These are phyloP conservation scores for Colletotrichum theobromicola DNA, from an alignment of 2,329 filamentous ascomycete species.

Conservation along the genomic window DNA sequence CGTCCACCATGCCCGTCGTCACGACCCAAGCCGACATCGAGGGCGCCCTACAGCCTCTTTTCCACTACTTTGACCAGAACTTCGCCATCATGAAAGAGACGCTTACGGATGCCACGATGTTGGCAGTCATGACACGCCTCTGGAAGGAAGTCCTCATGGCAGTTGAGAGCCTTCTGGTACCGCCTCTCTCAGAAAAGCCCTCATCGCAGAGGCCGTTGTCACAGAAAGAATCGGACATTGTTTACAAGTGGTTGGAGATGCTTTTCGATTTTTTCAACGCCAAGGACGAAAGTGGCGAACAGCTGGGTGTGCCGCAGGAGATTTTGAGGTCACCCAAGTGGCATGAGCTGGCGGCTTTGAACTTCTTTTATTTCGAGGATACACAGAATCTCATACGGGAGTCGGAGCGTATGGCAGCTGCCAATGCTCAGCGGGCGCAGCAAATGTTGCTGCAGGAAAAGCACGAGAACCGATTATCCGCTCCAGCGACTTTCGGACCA, in stretches of 20 bases:
- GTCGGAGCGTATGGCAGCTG: constrained; percentile 94
- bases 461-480: constrained; percentile 62
- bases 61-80: constrained; percentile 97
- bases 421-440: constrained; percentile 77
- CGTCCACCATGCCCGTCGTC: constrained; percentile 54
- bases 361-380: constrained; percentile 98
- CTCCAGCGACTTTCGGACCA: constrained; percentile 58
- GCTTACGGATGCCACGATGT: constrained; percentile 93
- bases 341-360: constrained; percentile 93
- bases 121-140: constrained; percentile 94
- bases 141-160: constrained; percentile 98
- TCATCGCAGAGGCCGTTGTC: constrained; percentile 83
- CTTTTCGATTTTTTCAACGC: constrained; percentile 96
- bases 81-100: constrained; percentile 99
- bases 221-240: constrained; percentile 89
- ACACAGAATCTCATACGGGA: constrained; percentile 91
- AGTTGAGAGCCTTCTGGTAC: constrained; percentile 88
- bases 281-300: constrained; percentile 81
- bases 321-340: constrained; percentile 97
- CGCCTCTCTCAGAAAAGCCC: constrained; percentile 92
- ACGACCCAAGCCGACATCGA: constrained; percentile 77
- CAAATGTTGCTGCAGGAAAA: constrained; percentile 63
- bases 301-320: constrained; percentile 86
- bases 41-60: constrained; percentile 81
- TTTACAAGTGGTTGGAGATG: constrained; percentile 91